phyloP scores from a whole-genome alignment of 75 land plant species.

The Pinus taeda region DNA sequence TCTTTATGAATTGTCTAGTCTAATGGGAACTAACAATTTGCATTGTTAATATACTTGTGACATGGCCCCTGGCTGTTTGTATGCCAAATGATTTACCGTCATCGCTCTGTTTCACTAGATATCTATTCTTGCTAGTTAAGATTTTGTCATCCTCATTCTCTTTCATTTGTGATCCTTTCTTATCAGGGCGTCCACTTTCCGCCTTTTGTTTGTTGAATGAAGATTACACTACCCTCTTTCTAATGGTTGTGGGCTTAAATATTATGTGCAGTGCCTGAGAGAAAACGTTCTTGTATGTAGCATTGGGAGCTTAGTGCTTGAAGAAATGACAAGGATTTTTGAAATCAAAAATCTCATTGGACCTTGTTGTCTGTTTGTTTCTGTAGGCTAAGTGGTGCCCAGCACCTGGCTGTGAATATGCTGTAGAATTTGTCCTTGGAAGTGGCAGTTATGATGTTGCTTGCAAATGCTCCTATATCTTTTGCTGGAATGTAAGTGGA shows the following conservation, averaged over 20 bases:
- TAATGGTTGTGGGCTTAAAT: neutral
- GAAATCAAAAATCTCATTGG: neutral
- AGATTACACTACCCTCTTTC: neutral
- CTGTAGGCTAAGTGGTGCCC: conserved; percentile 96
- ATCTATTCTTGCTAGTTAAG: too few species aligned
- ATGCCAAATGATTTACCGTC: too few species aligned
- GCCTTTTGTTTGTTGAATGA: neutral
- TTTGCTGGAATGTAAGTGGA: conserved; percentile 95
- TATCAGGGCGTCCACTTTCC: neutral
- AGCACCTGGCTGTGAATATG: conserved; percentile 93
- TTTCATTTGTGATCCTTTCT: too few species aligned
- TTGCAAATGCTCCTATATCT: conserved; percentile 74
- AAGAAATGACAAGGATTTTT: neutral
- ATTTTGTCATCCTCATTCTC: too few species aligned
- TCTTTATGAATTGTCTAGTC: neutral
- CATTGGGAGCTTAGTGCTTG: neutral
- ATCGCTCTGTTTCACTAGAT: too few species aligned
- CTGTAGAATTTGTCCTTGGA: conserved; percentile 74
- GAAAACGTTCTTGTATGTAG: too few species aligned
- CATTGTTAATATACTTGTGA: neutral
- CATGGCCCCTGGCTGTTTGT: too few species aligned
- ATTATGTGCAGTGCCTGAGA: too few species aligned
- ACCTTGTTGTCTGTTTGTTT: conserved; percentile 2
- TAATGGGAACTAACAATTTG: neutral
- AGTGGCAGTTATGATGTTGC: conserved; percentile 68